Base-by-base conservation (phyloP, 805 yeast species). In the Zygoascus bituminiphila region DNA sequence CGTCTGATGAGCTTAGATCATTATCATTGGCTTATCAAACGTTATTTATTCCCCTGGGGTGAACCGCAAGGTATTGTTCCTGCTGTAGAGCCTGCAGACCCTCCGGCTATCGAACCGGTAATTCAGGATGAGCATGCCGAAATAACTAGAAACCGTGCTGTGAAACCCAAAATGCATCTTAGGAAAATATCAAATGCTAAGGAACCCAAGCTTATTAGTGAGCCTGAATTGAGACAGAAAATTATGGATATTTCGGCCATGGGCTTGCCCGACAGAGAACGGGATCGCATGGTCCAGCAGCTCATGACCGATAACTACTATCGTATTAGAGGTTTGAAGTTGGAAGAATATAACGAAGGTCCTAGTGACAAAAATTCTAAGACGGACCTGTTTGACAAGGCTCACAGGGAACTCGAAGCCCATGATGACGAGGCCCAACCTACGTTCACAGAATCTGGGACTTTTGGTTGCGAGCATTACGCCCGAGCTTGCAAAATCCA, bases 381-480 rank as follows among this genome's bases (percentile, higher is more conserved):
- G 5, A 20, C 39, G 35, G 62, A 61, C 29, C 64, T 68, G 53
- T 67, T 62, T 51, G 50, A 17, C 12, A 39, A 21, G 21, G 24
- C n/a, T 14, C 42, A 39, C 10, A 10, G 21, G 22, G 42, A 41
- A 35, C 21, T 25, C 17, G 36, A 41, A n/a, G 12, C 21, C 22
- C 20, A n/a, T 14, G 35, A 25, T 14, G 22, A 76, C 53, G 70
- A 76, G 49, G 69, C 67, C 56, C 4, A 23, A 37, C 77, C 84
- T 41, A 79, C 77, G 51, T 73, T 76, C 51, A 77, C 75, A 12
- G 63, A 62, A 14, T 53, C 53, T 2, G 48, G 46, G 1, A 67
- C 76, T 1, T 62, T 82, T 24, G 97, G 97, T 2, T 89, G 97
- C 62, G 68, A 67, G 19, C 97, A 89, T 65, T 89, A 89, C 65